These are phyloP conservation scores for Lactifluus hygrophoroides DNA, from an alignment of 768 basidiomycete species.

Conservation along the genomic window DNA sequence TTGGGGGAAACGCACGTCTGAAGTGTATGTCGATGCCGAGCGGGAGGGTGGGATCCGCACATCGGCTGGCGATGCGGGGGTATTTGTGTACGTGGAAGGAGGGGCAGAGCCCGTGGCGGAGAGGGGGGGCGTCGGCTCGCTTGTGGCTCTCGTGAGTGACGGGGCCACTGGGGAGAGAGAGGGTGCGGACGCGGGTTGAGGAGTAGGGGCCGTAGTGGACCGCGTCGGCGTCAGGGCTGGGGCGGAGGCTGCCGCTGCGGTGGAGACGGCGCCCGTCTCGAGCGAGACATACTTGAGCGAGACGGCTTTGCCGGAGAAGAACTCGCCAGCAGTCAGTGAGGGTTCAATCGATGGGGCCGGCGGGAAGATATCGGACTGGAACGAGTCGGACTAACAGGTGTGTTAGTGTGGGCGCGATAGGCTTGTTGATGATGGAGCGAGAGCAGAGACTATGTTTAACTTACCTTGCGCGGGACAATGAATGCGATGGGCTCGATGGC, in stretches of 20 bases:
- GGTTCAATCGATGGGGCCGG: conserved; percentile 79
- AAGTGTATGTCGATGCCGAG: conserved; percentile 14
- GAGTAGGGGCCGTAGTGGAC: conserved; percentile 24
- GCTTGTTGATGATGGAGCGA: not conserved
- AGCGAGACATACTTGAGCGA: conserved; percentile 75
- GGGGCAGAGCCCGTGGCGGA: conserved; percentile 11
- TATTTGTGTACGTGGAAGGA: not conserved
- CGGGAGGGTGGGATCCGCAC: conserved; percentile 21
- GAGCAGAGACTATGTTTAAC: conserved; percentile 20
- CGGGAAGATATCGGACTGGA: conserved; percentile 97
- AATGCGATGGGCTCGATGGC: conserved; percentile 88
- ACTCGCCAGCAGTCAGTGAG: conserved; percentile 73
- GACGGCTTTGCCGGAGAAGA: conserved; percentile 77
- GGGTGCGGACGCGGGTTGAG: conserved; percentile 26
- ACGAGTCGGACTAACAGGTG: conserved; percentile 65
- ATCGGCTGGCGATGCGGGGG: conserved; percentile 17
- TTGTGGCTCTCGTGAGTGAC: conserved; percentile 9
- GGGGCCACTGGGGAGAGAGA: conserved; percentile 23
- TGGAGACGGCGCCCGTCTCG: conserved; percentile 50
- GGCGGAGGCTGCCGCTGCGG: conserved; percentile 20
- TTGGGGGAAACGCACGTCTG: conserved; percentile 28
- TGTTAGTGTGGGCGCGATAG: not conserved
- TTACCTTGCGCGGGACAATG: conserved; percentile 89
- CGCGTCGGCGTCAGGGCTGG: conserved; percentile 24
- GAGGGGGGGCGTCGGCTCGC: conserved; percentile 2